Evolutionary conservation across 2,329 filamentous ascomycete species (phyloP).

Genomic region (Cercospora sp.): DNA sequence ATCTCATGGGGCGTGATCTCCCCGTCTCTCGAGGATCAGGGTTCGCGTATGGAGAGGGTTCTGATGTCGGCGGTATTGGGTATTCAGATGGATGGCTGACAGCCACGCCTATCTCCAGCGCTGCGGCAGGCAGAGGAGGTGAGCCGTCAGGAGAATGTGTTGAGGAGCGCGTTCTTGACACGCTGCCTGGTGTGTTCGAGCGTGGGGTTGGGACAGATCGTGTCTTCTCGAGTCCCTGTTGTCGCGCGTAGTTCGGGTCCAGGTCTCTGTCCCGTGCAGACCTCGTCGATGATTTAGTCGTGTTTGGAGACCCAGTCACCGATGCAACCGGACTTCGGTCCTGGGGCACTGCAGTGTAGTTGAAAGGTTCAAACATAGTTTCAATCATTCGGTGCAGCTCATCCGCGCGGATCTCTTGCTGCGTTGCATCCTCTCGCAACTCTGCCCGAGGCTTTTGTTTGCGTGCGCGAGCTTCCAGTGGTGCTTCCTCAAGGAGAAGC

Average conservation of each 20-base stretch:
- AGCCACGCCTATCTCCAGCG: constrained; percentile 23
- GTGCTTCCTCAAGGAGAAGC: constrained; percentile 87
- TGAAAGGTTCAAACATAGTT: constrained; percentile 88
- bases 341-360: constrained; percentile 83
- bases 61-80: constrained; percentile 28
- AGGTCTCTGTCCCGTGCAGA: constrained; percentile 21
- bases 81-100: constrained; percentile 30
- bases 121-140: constrained; percentile 43
- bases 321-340: constrained; percentile 52
- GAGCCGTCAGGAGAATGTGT: constrained; percentile 52
- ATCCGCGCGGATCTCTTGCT: constrained; percentile 91
- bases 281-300: constrained; percentile 11
- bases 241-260: constrained; percentile 14
- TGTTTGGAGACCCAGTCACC: constrained; percentile 11
- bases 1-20: constrained; percentile 29
- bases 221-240: constrained; percentile 17
- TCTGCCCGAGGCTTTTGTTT: constrained; percentile 91
- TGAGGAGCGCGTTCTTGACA: constrained; percentile 44
- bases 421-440: constrained; percentile 89
- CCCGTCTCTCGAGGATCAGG: constrained; percentile 27
- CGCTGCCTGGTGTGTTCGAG: constrained; percentile 43
- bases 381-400: constrained; percentile 94
- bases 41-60: constrained; percentile 10
- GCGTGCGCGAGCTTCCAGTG: constrained; percentile 85
- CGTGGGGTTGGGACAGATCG: constrained; percentile 36